phyloP scores from a whole-genome alignment of 2,329 filamentous ascomycete species.

The Volutella citrinella region DNA sequence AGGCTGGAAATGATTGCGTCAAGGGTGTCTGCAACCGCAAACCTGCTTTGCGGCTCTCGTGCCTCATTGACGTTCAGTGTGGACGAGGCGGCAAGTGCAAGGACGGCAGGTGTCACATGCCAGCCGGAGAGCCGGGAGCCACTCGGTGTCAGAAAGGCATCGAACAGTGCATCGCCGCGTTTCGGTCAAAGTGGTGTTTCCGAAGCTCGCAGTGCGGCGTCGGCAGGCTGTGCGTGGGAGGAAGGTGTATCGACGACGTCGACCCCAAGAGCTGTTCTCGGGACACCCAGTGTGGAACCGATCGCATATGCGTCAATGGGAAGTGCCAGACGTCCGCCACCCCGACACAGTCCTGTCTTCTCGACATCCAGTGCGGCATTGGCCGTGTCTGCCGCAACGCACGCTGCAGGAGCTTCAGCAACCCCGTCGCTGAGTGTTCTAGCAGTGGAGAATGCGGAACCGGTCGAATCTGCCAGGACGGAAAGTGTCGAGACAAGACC shows the following conservation, averaged over 20 bases:
- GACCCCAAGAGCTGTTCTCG: slow-evolving; percentile 1
- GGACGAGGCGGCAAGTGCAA: slow-evolving; percentile 4
- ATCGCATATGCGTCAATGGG: slow-evolving; percentile 7
- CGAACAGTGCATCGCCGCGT: too few relatives aligned
- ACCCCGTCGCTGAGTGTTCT: too few relatives aligned
- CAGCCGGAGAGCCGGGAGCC: slow-evolving; percentile 2
- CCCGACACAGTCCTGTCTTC: slow-evolving; percentile 6
- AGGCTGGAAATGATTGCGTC: neutral
- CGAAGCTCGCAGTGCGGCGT: too few relatives aligned
- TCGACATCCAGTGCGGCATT: neutral
- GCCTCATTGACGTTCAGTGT: slow-evolving; percentile 1
- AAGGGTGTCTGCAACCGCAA: neutral
- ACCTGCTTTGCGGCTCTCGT: too few relatives aligned
- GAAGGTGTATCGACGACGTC: slow-evolving; percentile 3
- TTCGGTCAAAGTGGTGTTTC: slow-evolving; percentile 10
- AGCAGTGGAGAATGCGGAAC: too few relatives aligned
- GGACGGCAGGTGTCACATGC: slow-evolving; percentile 1
- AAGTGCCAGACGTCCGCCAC: slow-evolving; percentile 5
- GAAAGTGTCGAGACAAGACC: too few relatives aligned
- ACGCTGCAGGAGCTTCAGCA: too few relatives aligned
- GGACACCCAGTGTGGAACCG: too few relatives aligned
- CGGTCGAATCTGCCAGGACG: too few relatives aligned
- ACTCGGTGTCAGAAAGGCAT: too few relatives aligned
- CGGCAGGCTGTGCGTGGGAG: too few relatives aligned
- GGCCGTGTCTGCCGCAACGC: neutral